A percentile compares a stretch with the other conserved stretches of the same genome.
Conservation (phyloP, 1,284 basidiomycete genomes). For the Cryptococcus jaspeensis region DNA sequence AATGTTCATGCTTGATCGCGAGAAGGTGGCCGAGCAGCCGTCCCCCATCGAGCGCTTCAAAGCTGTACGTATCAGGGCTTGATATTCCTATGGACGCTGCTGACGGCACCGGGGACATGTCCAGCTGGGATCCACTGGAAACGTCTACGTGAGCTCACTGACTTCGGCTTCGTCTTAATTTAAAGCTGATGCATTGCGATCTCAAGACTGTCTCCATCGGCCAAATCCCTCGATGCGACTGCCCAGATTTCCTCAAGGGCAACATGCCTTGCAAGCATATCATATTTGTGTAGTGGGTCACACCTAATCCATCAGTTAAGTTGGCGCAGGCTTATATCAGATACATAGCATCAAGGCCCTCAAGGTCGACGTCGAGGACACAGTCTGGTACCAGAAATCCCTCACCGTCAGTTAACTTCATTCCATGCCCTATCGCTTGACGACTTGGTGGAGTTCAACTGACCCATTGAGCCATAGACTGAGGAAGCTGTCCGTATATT, state of each 20-base stretch:
- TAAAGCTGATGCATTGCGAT: background rate
- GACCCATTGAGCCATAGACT: conserved; percentile 10
- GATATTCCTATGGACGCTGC: background rate
- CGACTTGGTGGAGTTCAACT: background rate
- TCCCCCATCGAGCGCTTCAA: conserved; percentile 21
- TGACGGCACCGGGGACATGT: background rate
- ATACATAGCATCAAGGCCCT: conserved; percentile 36
- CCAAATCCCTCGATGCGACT: conserved; percentile 30
- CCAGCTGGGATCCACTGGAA: conserved; percentile 40
- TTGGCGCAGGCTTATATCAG: too few species aligned
- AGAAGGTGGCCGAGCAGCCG: conserved; percentile 3
- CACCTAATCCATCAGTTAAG: too few species aligned
- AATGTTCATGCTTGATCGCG: conserved; percentile 37
- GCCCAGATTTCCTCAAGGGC: conserved; percentile 38
- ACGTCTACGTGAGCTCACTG: conserved; percentile 35
- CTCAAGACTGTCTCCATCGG: conserved; percentile 30
- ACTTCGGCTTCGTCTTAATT: background rate
- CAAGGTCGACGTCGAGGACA: conserved; percentile 24
- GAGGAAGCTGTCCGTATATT: conserved; percentile 25
- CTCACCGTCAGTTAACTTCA: conserved; percentile 24
- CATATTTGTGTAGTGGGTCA: conserved; percentile 42
- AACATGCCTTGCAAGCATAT: conserved; percentile 44
- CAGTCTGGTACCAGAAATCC: conserved; percentile 37
- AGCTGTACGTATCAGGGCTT: conserved; percentile 21
- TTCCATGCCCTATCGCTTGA: background rate